Percentiles rank a stretch among this genome's conserved stretches.
These are phyloP conservation scores for Alternaria consortialis DNA, from an alignment of 2,329 filamentous ascomycete species.

Conservation along the genomic window DNA sequence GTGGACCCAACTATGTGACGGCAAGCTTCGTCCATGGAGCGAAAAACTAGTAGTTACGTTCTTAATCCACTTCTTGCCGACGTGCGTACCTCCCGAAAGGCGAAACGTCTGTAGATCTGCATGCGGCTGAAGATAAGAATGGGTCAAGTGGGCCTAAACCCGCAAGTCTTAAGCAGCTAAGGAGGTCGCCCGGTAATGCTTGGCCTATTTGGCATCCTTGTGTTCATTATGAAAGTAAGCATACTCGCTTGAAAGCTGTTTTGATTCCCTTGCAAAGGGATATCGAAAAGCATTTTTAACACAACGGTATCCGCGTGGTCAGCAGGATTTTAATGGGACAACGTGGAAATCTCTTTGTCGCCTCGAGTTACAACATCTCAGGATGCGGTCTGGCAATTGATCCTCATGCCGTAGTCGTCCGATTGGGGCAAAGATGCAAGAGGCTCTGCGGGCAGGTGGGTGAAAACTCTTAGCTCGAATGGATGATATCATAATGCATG, in stretches of 20 bases:
- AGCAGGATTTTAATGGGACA: not conserved
- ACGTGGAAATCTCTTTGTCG: not conserved
- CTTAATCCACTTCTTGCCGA: conserved; percentile 9
- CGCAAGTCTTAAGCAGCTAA: conserved; percentile 6
- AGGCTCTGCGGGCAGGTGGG: conserved; percentile 13
- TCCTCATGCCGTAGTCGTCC: conserved; percentile 11
- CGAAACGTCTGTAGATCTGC: conserved; percentile 14
- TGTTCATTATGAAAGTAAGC: not conserved
- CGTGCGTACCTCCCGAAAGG: conserved; percentile 3
- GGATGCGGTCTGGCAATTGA: conserved; percentile 1
- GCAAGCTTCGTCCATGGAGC: conserved; percentile 13
- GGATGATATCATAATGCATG: conserved; percentile 16
- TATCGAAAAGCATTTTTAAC: not conserved
- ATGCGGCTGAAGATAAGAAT: conserved; percentile 16
- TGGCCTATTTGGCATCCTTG: not conserved
- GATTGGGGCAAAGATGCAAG: conserved; percentile 12
- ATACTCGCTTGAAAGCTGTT: not conserved
- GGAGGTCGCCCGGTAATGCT: not conserved
- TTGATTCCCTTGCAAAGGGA: not conserved
- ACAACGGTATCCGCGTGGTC: not conserved
- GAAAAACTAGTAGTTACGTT: conserved; percentile 9
- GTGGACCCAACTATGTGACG: conserved; percentile 19
- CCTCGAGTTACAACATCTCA: not conserved
- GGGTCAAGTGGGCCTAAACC: conserved; percentile 8
- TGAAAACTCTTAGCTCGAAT: conserved; percentile 10